Percentiles rank a stretch among this genome's conserved stretches.
These are phyloP conservation scores for Mycotypha africana DNA, from an alignment of 371 early-diverging fungal genomes.

Conservation along the genomic window DNA sequence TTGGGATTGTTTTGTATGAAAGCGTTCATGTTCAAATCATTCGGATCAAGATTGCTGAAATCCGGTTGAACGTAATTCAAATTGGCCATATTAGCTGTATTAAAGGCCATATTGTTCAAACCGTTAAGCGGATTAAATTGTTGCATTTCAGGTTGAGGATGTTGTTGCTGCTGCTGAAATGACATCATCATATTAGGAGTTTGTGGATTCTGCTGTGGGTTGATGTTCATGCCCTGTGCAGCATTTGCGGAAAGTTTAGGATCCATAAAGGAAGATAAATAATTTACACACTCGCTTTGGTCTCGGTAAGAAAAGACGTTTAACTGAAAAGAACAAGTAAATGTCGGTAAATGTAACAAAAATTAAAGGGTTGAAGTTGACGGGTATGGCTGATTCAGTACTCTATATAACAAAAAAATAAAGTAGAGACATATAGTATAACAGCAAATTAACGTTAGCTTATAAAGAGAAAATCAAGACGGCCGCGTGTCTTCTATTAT, in stretches of 20 bases:
- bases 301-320: no score
- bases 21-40: not conserved
- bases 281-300: no score
- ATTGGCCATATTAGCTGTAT: constrained; percentile 20
- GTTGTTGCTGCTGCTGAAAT: constrained; percentile 27
- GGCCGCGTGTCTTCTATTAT: no score
- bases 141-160: constrained; percentile 23
- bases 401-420: no score
- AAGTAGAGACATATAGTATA: no score
- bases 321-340: no score
- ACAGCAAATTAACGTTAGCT: no score
- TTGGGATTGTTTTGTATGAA: constrained; percentile 13
- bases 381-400: no score
- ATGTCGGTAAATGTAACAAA: no score
- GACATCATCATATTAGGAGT: constrained; percentile 32
- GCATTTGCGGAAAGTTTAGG: constrained; percentile 33
- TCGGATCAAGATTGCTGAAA: constrained; percentile 18
- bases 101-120: constrained; percentile 15
- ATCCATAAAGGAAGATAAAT: constrained; percentile 24
- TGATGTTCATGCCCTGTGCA: constrained; percentile 28
- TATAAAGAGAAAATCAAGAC: no score
- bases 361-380: no score
- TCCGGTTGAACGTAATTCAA: constrained; percentile 30
- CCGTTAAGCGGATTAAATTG: constrained; percentile 14
- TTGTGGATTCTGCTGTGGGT: constrained; percentile 19